These are phyloP conservation scores for Calonectria leucothoes DNA, from an alignment of 2,329 filamentous ascomycete genomes.

Conservation along the genomic window DNA sequence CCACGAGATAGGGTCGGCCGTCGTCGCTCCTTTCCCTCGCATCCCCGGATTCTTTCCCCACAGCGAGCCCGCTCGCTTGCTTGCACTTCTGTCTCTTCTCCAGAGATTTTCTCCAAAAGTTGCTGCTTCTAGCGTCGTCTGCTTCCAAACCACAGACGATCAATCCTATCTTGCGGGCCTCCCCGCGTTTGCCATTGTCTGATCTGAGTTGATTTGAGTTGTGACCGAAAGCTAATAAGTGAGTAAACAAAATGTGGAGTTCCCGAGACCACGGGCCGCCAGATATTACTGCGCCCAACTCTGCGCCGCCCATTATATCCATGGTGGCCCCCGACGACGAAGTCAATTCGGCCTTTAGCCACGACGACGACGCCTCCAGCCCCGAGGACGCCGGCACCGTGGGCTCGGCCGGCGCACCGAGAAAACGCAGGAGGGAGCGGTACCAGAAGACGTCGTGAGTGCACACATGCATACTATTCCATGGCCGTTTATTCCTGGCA, in stretches of 20 bases:
- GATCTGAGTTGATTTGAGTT: no score
- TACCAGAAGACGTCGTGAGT: slow-evolving; percentile 57
- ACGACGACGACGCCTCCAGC: slow-evolving; percentile 53
- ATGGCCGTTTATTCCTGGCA: no score
- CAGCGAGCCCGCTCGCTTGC: background rate
- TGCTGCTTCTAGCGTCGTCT: background rate
- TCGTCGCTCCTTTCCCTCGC: background rate
- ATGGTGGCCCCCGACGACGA: slow-evolving; percentile 50
- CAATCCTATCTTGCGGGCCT: background rate
- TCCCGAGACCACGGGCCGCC: slow-evolving; percentile 39
- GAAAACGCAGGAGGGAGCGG: slow-evolving; percentile 54
- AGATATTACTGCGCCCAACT: slow-evolving; percentile 40
- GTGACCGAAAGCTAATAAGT: no score
- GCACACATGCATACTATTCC: background rate
- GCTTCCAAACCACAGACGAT: background rate
- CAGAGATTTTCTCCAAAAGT: slow-evolving; percentile 4
- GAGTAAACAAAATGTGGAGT: slow-evolving; percentile 47
- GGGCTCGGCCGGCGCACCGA: slow-evolving; percentile 38
- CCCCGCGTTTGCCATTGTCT: no score
- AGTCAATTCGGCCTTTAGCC: slow-evolving; percentile 48
- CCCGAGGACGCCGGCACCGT: slow-evolving; percentile 46
- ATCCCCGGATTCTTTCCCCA: slow-evolving; percentile 11
- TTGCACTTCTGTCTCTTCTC: background rate
- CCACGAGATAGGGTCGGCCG: no score
- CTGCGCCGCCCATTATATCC: slow-evolving; percentile 40